Conservation (phyloP, 1,284 basidiomycete species). For the Ceratobasidium sp. region DNA sequence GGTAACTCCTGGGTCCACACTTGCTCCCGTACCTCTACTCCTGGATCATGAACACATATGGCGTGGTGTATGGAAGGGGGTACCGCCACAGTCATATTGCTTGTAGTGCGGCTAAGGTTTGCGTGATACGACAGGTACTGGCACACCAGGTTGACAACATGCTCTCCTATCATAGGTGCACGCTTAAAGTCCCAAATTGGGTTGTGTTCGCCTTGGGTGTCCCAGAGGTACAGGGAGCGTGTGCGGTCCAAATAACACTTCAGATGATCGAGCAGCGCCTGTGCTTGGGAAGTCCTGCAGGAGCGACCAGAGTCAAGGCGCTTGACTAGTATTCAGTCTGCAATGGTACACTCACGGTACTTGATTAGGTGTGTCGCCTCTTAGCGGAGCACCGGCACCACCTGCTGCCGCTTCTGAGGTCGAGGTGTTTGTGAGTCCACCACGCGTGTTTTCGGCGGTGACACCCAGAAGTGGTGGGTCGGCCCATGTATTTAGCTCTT, state of each 20-base stretch:
- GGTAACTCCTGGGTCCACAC: background rate
- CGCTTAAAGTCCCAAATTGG: background rate
- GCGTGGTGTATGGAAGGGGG: background rate
- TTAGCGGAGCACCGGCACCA: too few relatives aligned
- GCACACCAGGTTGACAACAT: background rate
- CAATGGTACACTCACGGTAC: too few relatives aligned
- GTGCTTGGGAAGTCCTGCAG: too few relatives aligned
- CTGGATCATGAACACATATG: background rate
- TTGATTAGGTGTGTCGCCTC: too few relatives aligned
- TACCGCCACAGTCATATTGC: background rate
- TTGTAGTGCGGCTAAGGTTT: background rate
- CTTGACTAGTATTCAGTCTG: too few relatives aligned
- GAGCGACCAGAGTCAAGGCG: too few relatives aligned
- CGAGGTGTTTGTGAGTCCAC: too few relatives aligned
- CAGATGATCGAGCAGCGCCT: background rate
- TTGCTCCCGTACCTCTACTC: background rate
- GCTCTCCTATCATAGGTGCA: background rate
- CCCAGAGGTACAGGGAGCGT: background rate
- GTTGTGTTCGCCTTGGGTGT: background rate
- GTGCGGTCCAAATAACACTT: background rate
- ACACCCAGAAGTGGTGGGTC: too few relatives aligned
- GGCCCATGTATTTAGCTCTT: too few relatives aligned
- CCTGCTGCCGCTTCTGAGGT: too few relatives aligned
- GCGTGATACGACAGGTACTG: background rate
- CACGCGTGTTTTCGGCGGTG: too few relatives aligned